These are phyloP conservation scores for Clonostachys chloroleuca DNA, from an alignment of 2,329 filamentous ascomycete genomes.

Conservation along the genomic window DNA sequence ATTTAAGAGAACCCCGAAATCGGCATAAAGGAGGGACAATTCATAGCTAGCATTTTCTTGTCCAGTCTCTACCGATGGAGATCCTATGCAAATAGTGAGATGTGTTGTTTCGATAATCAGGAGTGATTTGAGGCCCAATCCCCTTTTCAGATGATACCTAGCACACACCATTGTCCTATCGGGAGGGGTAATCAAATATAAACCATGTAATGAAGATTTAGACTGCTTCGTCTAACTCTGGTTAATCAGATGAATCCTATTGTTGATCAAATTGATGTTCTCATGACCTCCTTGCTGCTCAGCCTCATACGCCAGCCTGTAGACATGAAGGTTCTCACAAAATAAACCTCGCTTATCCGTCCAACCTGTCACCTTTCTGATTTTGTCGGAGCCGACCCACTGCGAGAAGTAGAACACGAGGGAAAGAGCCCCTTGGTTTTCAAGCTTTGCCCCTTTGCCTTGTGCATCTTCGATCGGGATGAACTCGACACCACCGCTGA, in stretches of 20 bases:
- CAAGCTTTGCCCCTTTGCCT: background rate
- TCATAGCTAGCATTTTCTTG: too few species aligned
- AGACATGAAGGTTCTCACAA: slow-evolving; percentile 23
- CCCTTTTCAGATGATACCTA: too few species aligned
- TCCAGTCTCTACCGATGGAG: too few species aligned
- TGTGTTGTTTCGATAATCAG: too few species aligned
- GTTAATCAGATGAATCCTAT: background rate
- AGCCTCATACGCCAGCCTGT: slow-evolving; percentile 32
- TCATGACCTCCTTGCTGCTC: background rate
- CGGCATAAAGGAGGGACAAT: too few species aligned
- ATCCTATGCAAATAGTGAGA: too few species aligned
- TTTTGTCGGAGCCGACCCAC: slow-evolving; percentile 36
- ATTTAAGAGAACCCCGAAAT: too few species aligned
- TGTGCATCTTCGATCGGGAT: background rate
- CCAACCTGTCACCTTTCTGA: slow-evolving; percentile 33
- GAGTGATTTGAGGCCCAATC: too few species aligned
- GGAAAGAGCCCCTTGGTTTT: slow-evolving; percentile 6
- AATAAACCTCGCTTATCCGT: slow-evolving; percentile 27
- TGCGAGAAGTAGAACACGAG: slow-evolving; percentile 28
- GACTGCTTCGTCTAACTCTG: background rate
- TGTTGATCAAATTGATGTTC: background rate
- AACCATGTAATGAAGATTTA: background rate
- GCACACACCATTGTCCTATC: too few species aligned
- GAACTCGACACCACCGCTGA: slow-evolving; percentile 21
- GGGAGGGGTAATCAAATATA: background rate